These are phyloP conservation scores for Gentiana dahurica DNA, from an alignment of 257 asterid genomes.

Conservation along the genomic window DNA sequence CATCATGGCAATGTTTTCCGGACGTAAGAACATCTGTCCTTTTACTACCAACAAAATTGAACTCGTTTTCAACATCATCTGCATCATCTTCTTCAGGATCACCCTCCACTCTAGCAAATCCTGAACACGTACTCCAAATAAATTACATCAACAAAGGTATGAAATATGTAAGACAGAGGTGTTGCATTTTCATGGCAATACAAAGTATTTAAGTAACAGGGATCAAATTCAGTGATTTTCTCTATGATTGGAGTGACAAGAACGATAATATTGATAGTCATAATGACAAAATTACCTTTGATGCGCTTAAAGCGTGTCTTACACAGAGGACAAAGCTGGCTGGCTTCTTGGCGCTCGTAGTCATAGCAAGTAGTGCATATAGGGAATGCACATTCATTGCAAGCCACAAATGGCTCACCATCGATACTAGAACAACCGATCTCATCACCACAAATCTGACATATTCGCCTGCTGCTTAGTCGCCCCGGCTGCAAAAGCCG, in stretches of 20 bases:
- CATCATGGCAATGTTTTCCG: background rate
- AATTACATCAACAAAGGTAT: too few species aligned
- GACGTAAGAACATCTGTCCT: background rate
- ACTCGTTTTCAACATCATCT: conserved; percentile 24
- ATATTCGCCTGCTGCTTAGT: conserved; percentile 6
- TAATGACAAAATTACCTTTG: conserved; percentile 13
- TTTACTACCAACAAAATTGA: conserved; percentile 9
- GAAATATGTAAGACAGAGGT: too few species aligned
- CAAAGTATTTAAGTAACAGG: background rate
- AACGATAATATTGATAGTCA: background rate
- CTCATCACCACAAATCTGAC: conserved; percentile 23
- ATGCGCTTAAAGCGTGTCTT: conserved; percentile 28
- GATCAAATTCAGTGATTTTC: background rate
- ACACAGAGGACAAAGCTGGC: conserved; percentile 30
- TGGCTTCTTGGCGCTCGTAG: conserved; percentile 28
- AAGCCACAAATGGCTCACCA: conserved; percentile 26
- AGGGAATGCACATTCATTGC: conserved; percentile 32
- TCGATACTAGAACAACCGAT: conserved; percentile 19
- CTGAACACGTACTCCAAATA: conserved; percentile 7
- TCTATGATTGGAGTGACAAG: background rate
- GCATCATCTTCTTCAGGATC: conserved; percentile 28
- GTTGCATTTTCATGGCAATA: background rate
- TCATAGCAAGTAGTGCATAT: conserved; percentile 30
- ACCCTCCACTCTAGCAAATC: conserved; percentile 24
- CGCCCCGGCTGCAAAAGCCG: conserved; percentile 2